These are phyloP conservation scores for Rosa hybrid DNA, from an alignment of 331 rosid genomes.

Conservation along the genomic window DNA sequence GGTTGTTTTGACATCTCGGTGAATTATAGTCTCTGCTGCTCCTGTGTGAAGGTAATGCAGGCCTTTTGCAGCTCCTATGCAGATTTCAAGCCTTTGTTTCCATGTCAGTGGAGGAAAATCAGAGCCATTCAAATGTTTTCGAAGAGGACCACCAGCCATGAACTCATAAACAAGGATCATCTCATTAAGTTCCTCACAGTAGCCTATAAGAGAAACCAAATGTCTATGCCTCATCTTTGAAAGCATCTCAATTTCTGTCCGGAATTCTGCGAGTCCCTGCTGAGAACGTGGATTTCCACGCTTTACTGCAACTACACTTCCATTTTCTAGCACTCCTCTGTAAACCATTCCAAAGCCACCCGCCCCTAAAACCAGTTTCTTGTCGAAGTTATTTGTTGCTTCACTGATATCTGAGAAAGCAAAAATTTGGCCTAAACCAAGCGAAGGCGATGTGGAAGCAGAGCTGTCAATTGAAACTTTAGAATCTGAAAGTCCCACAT, in stretches of 20 bases:
- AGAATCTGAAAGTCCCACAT: slow-evolving; percentile 36
- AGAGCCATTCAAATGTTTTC: slow-evolving; percentile 47
- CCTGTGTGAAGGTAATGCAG: slow-evolving; percentile 54
- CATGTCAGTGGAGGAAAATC: slow-evolving; percentile 37
- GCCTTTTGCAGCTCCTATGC: slow-evolving; percentile 65
- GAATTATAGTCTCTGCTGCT: slow-evolving; percentile 45
- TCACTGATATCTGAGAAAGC: slow-evolving; percentile 41
- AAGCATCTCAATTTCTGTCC: slow-evolving; percentile 53
- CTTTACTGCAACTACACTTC: slow-evolving; percentile 46
- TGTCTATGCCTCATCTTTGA: slow-evolving; percentile 55
- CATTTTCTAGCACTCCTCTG: slow-evolving; percentile 43
- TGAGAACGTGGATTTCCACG: slow-evolving; percentile 45
- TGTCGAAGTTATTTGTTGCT: slow-evolving; percentile 46
- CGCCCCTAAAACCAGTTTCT: slow-evolving; percentile 46
- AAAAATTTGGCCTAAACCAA: slow-evolving; percentile 29
- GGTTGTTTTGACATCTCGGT: slow-evolving; percentile 51
- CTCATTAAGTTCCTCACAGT: slow-evolving; percentile 51
- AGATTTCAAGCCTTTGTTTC: slow-evolving; percentile 51
- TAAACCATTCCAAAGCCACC: slow-evolving; percentile 59
- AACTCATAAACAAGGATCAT: slow-evolving; percentile 56
- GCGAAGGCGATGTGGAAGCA: slow-evolving; percentile 34
- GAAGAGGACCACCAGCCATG: slow-evolving; percentile 51
- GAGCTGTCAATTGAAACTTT: slow-evolving; percentile 45
- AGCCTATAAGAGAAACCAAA: slow-evolving; percentile 50
- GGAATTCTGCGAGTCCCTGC: slow-evolving; percentile 48